Base-by-base conservation (phyloP, 805 yeast genomes). In the Millerozyma miso region DNA sequence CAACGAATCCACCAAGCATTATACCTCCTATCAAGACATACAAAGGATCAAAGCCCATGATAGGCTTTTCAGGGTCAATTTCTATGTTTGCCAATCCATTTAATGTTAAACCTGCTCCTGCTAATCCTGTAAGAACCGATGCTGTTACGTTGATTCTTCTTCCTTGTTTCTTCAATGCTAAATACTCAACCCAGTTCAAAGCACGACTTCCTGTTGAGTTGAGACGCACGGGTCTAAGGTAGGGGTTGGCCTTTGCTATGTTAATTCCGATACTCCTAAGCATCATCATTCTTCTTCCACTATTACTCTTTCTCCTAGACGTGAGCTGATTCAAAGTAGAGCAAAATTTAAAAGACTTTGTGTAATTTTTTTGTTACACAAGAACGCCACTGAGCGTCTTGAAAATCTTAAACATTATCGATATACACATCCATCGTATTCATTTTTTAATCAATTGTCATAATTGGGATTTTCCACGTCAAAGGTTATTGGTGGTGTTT, bases 31-130 rank as follows among this genome's bases (percentile, higher is more conserved):
- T 81, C 57, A 84, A 75, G 33, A 88, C 87, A 62, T 86, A 79
- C 52, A 87, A 71, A n/a, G 96, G 88, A 58, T 93, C 98, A 47
- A 91, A 73, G 2, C 98, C 99, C 64, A 85, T 77, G 39, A 91
- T 76, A 47, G 81, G 77, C 60, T 88, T 87, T 35, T 95, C 88
- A 31, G 91, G 85, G 60, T 91, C 97, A 47, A 93, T 80, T 58
- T 88, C 93, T 51, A 85, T 70, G 52, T 85, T 84, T 20, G 96
- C 82, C 40, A 90, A 71, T 59, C 81, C 83, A 1, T 78, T 79
- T 80, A 90, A 86, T 1, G 97, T 83, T 4, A 74, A 56, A 12
- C 74, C 69, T 17, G 87, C 78, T 1, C 95, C 88, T 5, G 74
- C 53, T 7, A 85, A 41, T 0, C 90, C 85, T 3, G 95, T 80